Evolutionary conservation across 306 rosid species (phyloP).

Genomic region (Prosopis cineraria): DNA sequence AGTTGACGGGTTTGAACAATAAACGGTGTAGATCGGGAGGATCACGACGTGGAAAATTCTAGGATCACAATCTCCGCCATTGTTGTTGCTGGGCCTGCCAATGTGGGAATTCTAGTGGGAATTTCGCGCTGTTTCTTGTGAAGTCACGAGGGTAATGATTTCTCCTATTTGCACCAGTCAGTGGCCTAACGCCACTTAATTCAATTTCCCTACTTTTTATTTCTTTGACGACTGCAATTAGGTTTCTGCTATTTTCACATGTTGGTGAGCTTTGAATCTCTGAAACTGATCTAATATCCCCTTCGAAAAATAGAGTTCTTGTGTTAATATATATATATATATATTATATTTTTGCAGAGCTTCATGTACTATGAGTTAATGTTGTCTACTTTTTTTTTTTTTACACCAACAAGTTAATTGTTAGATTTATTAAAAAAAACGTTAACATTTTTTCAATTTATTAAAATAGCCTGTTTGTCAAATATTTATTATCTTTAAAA

Average conservation of each 20-base stretch:
- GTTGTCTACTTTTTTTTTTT: too few species aligned
- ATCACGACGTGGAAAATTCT: constrained; percentile 22
- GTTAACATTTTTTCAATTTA: too few species aligned
- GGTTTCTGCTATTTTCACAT: background rate
- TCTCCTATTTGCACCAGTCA: background rate
- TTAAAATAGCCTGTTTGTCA: too few species aligned
- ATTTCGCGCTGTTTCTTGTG: background rate
- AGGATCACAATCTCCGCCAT: constrained; percentile 45
- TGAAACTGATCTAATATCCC: too few species aligned
- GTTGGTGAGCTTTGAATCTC: background rate
- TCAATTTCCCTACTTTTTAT: constrained; percentile 15
- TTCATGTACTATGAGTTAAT: too few species aligned
- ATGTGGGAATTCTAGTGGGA: constrained; percentile 30
- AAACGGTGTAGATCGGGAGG: constrained; percentile 45
- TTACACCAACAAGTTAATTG: too few species aligned
- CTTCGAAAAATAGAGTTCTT: too few species aligned
- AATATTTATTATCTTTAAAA: too few species aligned
- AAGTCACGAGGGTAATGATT: constrained; percentile 49
- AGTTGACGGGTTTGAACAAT: constrained; percentile 37
- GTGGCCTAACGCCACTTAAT: constrained; percentile 42
- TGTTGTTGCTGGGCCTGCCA: constrained; percentile 54
- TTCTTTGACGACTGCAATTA: background rate
- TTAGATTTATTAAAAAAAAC: too few species aligned
- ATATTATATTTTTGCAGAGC: too few species aligned
- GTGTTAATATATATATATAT: too few species aligned